These are phyloP conservation scores for Stylonectria norvegica DNA, from an alignment of 2,329 filamentous ascomycete species.

Conservation along the genomic window DNA sequence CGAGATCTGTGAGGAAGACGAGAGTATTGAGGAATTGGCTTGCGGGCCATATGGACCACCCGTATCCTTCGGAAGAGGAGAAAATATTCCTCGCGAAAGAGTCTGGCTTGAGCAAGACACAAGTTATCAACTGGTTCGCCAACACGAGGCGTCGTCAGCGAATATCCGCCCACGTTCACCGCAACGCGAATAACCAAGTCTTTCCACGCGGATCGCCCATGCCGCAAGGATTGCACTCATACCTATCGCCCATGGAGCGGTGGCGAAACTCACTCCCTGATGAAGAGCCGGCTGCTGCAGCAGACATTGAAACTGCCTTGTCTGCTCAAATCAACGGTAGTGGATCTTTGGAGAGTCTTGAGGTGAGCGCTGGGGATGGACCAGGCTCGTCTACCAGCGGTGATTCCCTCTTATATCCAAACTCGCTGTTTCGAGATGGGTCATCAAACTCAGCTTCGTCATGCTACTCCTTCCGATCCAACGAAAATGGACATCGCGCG, in stretches of 20 bases:
- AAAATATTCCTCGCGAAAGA: conserved; percentile 38
- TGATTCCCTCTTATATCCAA: conserved; percentile 26
- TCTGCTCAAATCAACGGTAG: conserved; percentile 12
- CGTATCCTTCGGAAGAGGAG: conserved; percentile 47
- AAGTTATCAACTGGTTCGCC: conserved; percentile 49
- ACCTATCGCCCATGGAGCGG: conserved; percentile 46
- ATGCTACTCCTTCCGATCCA: conserved; percentile 19
- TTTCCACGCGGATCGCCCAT: conserved; percentile 43
- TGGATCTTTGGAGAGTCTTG: conserved; percentile 17
- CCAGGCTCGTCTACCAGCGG: conserved; percentile 31
- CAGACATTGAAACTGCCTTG: conserved; percentile 36
- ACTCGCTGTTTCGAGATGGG: conserved; percentile 13
- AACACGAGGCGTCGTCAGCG: conserved; percentile 48
- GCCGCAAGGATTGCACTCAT: conserved; percentile 31
- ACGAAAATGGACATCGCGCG: conserved; percentile 11
- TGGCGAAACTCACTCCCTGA: conserved; percentile 42
- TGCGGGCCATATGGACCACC: conserved; percentile 41
- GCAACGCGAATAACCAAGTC: conserved; percentile 22
- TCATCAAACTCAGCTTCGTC: conserved; percentile 30
- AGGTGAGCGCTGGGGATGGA: conserved; percentile 23
- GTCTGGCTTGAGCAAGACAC: conserved; percentile 43
- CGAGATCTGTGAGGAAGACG: conserved; percentile 42
- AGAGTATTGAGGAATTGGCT: conserved; percentile 46
- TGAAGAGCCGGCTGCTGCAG: conserved; percentile 39
- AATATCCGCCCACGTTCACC: conserved; percentile 28